Base-by-base conservation (phyloP, 225 moss, liverwort and hornwort genomes). In the Ulota crispa region DNA sequence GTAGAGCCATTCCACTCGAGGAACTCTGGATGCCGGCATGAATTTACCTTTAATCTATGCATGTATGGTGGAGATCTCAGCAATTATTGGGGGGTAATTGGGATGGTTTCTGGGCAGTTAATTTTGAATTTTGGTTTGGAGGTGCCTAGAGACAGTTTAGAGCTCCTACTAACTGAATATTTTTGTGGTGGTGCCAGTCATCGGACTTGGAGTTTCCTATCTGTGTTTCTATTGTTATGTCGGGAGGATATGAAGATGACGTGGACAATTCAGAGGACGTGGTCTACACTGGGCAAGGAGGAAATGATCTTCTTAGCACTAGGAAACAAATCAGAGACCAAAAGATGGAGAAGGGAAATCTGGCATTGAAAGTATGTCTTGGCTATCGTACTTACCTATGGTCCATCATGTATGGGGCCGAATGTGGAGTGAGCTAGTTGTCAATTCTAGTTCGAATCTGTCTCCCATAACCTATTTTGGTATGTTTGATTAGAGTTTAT, bases 191-290 rank as follows among this genome's bases (percentile, higher is more conserved):
- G 45, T 65, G 52, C 45, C 66, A 85, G 87, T 30, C 81, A 68
- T 69, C 83, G 5, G 65, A 78, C 64, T 72, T 84, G 64, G 84
- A 78, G 39, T 80, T 87, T 43, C 92, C 92, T 54, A 78, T 92
- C 1, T 83, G 88, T 65, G 71, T 88, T 61, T 86, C 90, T 45
- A 87, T 90, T 41, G 92, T 92, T 7, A 92, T 92, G 90, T 92
- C 92, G 53, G 92, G 92, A 80, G 92, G 90, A 47, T 92, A 92
- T 55, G 92, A 92, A 88, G 92, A 92, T 42, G 92, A 92, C 52
- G 86, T 90, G 63, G 92, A 92, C 68, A 90, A 92, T 73, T 86
- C 86, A 5, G 92, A 92, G 75, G 90, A 88, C 63, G 85, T 92
- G 23, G 83, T 86, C 37, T 92, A 92, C 68, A 92, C 90, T 37